A percentile compares a stretch with the other conserved stretches of the same genome.
Evolutionary conservation across 2,329 filamentous ascomycete species (phyloP).

Genomic region (Nemania bipapillata): DNA sequence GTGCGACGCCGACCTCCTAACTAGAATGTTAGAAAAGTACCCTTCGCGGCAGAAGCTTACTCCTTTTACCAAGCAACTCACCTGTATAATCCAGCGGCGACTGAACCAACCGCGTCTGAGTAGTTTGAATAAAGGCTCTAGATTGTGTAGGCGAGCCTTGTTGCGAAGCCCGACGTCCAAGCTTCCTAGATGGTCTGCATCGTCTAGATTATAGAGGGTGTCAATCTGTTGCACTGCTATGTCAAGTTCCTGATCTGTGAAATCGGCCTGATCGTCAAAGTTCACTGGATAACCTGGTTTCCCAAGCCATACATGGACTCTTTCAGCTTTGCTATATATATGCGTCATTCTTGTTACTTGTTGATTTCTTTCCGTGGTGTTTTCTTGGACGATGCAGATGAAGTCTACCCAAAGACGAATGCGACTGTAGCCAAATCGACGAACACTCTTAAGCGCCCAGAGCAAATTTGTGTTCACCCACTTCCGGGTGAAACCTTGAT

Average conservation of each 20-base stretch:
- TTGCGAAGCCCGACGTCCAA: neutral
- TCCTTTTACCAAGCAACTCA: neutral
- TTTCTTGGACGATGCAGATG: conserved; percentile 18
- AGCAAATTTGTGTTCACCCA: conserved; percentile 13
- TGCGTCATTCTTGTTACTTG: conserved; percentile 16
- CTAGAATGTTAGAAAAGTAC: neutral
- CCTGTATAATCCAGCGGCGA: conserved; percentile 11
- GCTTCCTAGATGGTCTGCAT: conserved; percentile 8
- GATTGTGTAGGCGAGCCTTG: neutral
- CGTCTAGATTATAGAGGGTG: neutral
- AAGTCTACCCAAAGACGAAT: conserved; percentile 19
- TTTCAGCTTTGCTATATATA: conserved; percentile 15
- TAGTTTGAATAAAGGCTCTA: conserved; percentile 6
- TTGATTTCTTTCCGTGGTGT: conserved; percentile 14
- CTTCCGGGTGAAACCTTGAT: neutral
- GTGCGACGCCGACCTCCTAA: conserved; percentile 23
- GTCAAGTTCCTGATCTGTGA: conserved; percentile 15
- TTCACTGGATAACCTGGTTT: neutral
- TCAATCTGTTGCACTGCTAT: neutral
- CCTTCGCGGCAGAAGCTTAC: neutral
- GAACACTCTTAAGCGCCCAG: neutral
- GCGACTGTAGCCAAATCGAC: conserved; percentile 25
- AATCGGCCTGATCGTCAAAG: neutral
- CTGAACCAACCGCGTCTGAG: conserved; percentile 5
- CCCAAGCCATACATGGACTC: conserved; percentile 22